Evolutionary conservation across 805 yeast species (phyloP).

Genomic region (Wickerhamomyces strasburgensis): DNA sequence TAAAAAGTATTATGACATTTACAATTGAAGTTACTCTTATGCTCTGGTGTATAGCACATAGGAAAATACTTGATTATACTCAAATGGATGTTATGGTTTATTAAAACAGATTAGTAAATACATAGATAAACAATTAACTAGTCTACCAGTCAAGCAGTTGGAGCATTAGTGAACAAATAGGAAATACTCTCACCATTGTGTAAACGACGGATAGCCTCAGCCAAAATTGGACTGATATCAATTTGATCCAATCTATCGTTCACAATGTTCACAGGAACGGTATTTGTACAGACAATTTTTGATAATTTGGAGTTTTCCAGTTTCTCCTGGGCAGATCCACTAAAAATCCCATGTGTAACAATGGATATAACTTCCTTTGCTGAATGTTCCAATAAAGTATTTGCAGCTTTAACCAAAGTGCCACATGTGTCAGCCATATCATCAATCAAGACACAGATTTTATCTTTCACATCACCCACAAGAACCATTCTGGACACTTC

Average conservation of each 20-base stretch:
- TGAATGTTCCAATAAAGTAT: constrained; percentile 70
- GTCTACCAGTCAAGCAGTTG: constrained; percentile 22
- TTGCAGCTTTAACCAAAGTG: constrained; percentile 91
- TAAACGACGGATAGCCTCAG: constrained; percentile 89
- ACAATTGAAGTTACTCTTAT: constrained; percentile 6
- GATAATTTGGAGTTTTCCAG: constrained; percentile 63
- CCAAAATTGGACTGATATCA: constrained; percentile 81
- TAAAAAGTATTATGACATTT: constrained; percentile 24
- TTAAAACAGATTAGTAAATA: too few species aligned
- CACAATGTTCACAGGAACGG: constrained; percentile 77
- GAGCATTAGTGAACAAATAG: constrained; percentile 73
- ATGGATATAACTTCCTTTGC: constrained; percentile 87
- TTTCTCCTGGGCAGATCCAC: constrained; percentile 75
- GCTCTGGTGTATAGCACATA: too few species aligned
- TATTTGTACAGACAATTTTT: constrained; percentile 84
- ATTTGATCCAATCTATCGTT: constrained; percentile 63
- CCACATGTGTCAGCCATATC: constrained; percentile 99
- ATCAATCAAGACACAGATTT: constrained; percentile 82
- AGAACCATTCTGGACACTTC: constrained; percentile 93
- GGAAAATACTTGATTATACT: too few species aligned
- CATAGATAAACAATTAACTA: too few species aligned
- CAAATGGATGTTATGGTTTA: too few species aligned
- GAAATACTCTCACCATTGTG: constrained; percentile 96
- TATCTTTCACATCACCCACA: constrained; percentile 88
- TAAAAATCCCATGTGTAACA: constrained; percentile 92